phyloP scores from a whole-genome alignment of 352 stramenopile genomes.

The Elongisporangium undulatum region DNA sequence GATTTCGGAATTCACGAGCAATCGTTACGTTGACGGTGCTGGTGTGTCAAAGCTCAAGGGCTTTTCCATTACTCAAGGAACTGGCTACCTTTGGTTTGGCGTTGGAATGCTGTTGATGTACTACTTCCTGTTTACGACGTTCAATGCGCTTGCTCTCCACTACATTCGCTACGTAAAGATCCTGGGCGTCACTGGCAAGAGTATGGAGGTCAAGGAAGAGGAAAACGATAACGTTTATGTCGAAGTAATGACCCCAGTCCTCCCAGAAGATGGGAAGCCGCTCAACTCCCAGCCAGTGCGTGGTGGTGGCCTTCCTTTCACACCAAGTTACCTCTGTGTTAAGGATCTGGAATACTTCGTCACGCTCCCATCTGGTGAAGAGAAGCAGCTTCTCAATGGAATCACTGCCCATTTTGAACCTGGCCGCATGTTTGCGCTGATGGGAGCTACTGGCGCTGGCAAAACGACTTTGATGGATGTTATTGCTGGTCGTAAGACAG shows the following conservation, averaged over 20 bases:
- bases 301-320: constrained; percentile 27
- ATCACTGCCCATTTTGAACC: constrained; percentile 53
- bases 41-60: constrained; percentile 17
- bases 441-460: constrained; percentile 58
- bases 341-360: constrained; percentile 50
- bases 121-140: constrained; percentile 47
- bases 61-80: constrained; percentile 36
- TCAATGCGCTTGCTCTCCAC: constrained; percentile 40
- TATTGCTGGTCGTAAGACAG: constrained; percentile 64
- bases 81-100: constrained; percentile 45
- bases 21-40: constrained; percentile 24
- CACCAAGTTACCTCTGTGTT: constrained; percentile 33
- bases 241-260: constrained; percentile 22
- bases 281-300: too few relatives aligned
- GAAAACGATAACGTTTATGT: constrained; percentile 31
- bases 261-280: neutral
- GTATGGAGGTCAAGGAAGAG: constrained; percentile 19
- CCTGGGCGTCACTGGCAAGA: constrained; percentile 27
- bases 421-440: constrained; percentile 64
- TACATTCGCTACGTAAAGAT: constrained; percentile 52
- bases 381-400: constrained; percentile 32
- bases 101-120: constrained; percentile 36
- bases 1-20: constrained; percentile 48
- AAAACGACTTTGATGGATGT: constrained; percentile 72
- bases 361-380: constrained; percentile 41